phyloP scores from a whole-genome alignment of 768 basidiomycete species.

The Amanita thiersii region DNA sequence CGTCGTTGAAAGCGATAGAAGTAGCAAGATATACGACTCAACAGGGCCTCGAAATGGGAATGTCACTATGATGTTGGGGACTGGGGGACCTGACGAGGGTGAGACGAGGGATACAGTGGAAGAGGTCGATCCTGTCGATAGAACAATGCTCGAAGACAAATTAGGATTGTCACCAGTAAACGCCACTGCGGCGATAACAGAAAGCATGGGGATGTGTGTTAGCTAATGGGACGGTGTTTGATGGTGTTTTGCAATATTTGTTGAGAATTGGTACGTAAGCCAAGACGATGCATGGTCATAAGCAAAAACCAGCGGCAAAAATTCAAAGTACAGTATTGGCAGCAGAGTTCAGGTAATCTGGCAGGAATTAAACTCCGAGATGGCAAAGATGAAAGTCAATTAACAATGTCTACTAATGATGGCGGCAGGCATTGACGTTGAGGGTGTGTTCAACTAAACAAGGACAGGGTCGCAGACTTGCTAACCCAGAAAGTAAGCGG shows the following conservation, averaged over 20 bases:
- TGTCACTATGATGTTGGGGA: too few relatives aligned
- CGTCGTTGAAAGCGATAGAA: conserved; percentile 16
- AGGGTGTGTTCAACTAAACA: background rate
- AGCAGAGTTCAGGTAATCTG: background rate
- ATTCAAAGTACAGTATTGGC: background rate
- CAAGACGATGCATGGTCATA: too few relatives aligned
- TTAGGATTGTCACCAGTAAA: background rate
- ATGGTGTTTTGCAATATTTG: too few relatives aligned
- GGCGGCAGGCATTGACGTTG: background rate
- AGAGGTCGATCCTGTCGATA: background rate
- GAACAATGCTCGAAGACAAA: conserved; percentile 3
- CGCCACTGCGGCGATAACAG: background rate
- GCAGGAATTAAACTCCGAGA: background rate
- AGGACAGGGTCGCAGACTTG: background rate
- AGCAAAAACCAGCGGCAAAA: too few relatives aligned
- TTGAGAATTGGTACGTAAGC: too few relatives aligned
- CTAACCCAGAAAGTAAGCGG: too few relatives aligned
- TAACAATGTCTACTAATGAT: background rate
- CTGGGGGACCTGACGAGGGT: background rate
- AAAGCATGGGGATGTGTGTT: too few relatives aligned
- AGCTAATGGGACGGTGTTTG: too few relatives aligned
- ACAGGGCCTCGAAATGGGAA: conserved; percentile 12
- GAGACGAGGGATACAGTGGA: background rate
- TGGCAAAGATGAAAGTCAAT: background rate
- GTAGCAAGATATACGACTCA: conserved; percentile 9